Conservation (phyloP, 2,329 filamentous ascomycete species). For the Elsinoe arachidis region DNA sequence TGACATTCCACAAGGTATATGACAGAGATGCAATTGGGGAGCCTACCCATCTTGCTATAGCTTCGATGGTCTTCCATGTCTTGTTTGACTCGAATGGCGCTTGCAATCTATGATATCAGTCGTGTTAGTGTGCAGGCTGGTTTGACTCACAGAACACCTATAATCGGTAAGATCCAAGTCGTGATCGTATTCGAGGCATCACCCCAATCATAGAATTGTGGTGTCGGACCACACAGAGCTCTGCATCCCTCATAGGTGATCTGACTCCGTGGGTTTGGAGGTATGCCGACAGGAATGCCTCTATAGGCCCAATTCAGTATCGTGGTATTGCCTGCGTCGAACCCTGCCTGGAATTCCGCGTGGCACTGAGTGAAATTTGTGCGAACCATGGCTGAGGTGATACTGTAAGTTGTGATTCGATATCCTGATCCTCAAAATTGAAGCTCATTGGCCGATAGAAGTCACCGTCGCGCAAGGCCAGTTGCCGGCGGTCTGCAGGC, state of each 20-base stretch:
- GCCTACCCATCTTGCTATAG: conserved; percentile 31
- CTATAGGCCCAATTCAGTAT: neutral
- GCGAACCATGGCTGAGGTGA: neutral
- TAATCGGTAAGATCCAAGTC: conserved; percentile 33
- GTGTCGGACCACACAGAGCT: neutral
- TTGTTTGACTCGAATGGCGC: conserved; percentile 36
- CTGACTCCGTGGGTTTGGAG: neutral
- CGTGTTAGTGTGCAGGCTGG: neutral
- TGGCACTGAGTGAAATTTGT: neutral
- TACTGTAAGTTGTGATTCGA: neutral
- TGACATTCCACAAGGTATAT: conserved; percentile 35
- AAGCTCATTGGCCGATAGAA: too few species aligned
- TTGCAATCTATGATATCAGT: conserved; percentile 22
- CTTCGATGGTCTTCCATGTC: conserved; percentile 28
- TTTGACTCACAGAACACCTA: conserved; percentile 26
- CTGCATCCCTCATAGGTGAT: conserved; percentile 2
- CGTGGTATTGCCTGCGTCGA: neutral
- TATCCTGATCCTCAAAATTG: too few species aligned
- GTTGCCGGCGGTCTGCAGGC: too few species aligned
- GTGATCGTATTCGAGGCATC: conserved; percentile 29
- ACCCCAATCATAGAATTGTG: conserved; percentile 25
- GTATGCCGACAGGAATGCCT: neutral
- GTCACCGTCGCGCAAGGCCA: too few species aligned
- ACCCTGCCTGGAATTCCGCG: neutral
- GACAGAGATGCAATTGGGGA: conserved; percentile 30